Evolutionary conservation across 441 rosid species (phyloP), one percentile per base, ranked within the genome.

Genomic region (Croton laevigatus): DNA sequence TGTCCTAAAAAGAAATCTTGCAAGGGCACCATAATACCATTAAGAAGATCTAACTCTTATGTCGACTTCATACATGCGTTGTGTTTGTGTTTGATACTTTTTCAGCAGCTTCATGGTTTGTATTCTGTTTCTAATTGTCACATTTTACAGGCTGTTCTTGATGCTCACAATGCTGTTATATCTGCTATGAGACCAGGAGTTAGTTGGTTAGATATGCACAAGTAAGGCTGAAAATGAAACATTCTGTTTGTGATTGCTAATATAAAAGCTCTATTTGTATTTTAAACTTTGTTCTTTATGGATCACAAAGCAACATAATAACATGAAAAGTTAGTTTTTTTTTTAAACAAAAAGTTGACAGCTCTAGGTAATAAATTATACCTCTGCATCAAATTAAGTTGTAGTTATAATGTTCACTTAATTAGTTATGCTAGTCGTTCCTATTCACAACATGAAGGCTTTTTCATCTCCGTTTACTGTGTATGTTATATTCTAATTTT

Each of bases 191-290:
- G 88, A 78, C 98, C 97, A 55, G 97, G 96, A 73, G 85, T 90
- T 40, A 85, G 81, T 89, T 94, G 97, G 97, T 87, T 91, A 42
- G 89, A 91, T 80, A 94, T 91, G 97, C 97, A 90, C 88, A 90
- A 86, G 98, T 94, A 86, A 87, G 97, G 42, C 54, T 68, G 27
- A 61, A 42, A 65, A 49, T 65, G 32, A 20, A 45, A 60, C 13
- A 3, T 16, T 52, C 53, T 8, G 11, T 48, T 16, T 51, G 27
- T 55, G 16, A 44, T 66, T 42, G 46, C 20, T 32, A 53, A 49
- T 40, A 34, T 16, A 38, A 8, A 16, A 61, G 16, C 46, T 49
- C 1, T 17, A n/a, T 49, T 46, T 20, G 16, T 57, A 23, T 38
- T 74, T 57, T 17, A 51, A 11, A 45, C 54, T 49, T 40, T 54